Evolutionary conservation across 495 filamentous ascomycete species (phyloP), one percentile per base, ranked within the genome.

Genomic region (Cercophora scortea): DNA sequence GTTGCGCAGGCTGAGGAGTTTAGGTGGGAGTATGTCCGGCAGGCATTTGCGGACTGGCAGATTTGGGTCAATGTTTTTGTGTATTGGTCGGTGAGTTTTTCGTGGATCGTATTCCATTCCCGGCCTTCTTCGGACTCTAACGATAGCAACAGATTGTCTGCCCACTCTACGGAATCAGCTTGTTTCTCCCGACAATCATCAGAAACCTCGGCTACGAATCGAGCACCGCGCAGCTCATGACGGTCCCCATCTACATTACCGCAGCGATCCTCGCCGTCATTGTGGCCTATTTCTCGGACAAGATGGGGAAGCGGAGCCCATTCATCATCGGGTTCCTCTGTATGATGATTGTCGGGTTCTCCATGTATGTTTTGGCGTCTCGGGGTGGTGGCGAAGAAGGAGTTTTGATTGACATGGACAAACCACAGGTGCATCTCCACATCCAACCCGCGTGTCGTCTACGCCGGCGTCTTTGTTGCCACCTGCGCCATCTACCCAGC

Each of bases 401-500:
- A n/a, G 25, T 16, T 18, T 38, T 3, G 4, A 16, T 25, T 48
- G 6, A 48, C 32, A 33, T 0, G 8, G 11, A 13, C 5, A 32
- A 40, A 76, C 19, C 70, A 66, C 36, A 63, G 61, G 59, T 73
- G 69, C 43, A 71, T 76, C 49, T 58, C 71, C 0, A 68, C 69
- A 8, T 67, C 71, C 3, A 67, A 72, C n/a, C 84, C 86, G 1
- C 79, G 76, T 0, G 78, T 86, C 1, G 78, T 87, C 0, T 92
- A 92, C 59, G 85, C 76, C 33, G 87, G 86, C 4, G 79, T 90
- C 1, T 90, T 89, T 58, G 69, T 91, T 16, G 83, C 80, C 1
- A 79, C 86, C 0, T 80, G 80, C 38, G 85, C 83, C 48, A 73
- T 80, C 54, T 86, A 79, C 53, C 74, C 78, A 0, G 72, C 76